Evolutionary conservation across 768 basidiomycete genomes (phyloP).

Genomic region (Leucosporidium scottii): DNA sequence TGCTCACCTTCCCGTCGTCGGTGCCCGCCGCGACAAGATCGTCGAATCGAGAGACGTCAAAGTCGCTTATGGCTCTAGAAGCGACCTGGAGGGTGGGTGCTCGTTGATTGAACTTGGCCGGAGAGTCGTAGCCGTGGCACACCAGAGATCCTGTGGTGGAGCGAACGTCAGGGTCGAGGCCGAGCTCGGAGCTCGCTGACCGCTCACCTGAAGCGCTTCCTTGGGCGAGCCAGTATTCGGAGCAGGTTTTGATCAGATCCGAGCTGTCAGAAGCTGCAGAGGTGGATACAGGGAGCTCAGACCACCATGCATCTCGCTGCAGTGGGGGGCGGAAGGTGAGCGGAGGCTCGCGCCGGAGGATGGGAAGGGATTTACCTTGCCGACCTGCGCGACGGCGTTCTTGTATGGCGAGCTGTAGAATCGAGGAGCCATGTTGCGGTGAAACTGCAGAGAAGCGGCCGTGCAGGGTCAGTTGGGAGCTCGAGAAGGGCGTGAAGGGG

Average conservation of each 20-base stretch:
- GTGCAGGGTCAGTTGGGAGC: too few relatives aligned
- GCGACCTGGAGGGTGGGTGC: conserved; percentile 8
- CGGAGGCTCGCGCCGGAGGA: background rate
- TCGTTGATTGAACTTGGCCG: conserved; percentile 14
- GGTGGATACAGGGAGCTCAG: conserved; percentile 23
- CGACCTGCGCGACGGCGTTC: conserved; percentile 16
- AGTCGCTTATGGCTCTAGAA: conserved; percentile 7
- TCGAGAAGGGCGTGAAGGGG: too few relatives aligned
- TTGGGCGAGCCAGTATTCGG: conserved; percentile 23
- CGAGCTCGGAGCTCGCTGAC: too few relatives aligned
- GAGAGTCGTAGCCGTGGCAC: conserved; percentile 4
- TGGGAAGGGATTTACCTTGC: conserved; percentile 14
- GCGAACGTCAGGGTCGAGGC: background rate
- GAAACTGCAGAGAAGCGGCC: too few relatives aligned
- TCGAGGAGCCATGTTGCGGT: conserved; percentile 20
- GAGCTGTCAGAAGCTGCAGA: conserved; percentile 5
- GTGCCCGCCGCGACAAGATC: conserved; percentile 16
- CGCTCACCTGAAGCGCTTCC: conserved; percentile 11
- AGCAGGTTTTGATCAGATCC: conserved; percentile 3
- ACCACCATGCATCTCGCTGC: conserved; percentile 29
- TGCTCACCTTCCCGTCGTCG: conserved; percentile 1
- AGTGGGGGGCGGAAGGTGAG: background rate
- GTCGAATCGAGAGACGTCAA: conserved; percentile 19
- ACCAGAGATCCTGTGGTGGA: conserved; percentile 17
- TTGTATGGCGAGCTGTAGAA: conserved; percentile 33